A percentile compares a stretch with the other conserved stretches of the same genome.
Evolutionary conservation across 257 asterid species (phyloP).

Genomic region (Gentiana macrophylla): DNA sequence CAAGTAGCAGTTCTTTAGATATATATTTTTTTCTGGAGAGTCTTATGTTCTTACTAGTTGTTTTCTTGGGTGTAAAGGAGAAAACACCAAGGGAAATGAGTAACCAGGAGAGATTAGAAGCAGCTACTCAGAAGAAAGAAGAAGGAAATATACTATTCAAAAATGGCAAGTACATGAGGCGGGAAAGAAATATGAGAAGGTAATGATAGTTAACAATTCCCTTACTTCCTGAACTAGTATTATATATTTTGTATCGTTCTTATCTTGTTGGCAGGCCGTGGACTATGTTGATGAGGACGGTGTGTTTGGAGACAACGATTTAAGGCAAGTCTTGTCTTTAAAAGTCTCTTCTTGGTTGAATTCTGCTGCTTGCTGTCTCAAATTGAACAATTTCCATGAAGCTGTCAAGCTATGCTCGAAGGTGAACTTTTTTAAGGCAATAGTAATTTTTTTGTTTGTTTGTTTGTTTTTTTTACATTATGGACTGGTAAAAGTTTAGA

Average conservation of each 20-base stretch:
- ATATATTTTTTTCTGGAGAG: neutral
- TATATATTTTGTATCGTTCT: neutral
- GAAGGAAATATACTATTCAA: conserved; percentile 58
- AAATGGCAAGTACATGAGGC: conserved; percentile 51
- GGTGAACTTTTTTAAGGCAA: conserved; percentile 24
- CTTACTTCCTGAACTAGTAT: conserved; percentile 1
- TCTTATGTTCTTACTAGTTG: conserved; percentile 1
- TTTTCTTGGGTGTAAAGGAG: conserved; percentile 28
- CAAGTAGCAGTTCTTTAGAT: no score
- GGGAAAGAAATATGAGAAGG: conserved; percentile 36
- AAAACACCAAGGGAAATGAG: conserved; percentile 59
- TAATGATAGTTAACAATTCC: conserved; percentile 6
- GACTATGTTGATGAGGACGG: conserved; percentile 41
- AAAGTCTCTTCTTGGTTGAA: conserved; percentile 60
- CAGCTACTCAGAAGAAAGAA: conserved; percentile 48
- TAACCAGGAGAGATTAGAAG: conserved; percentile 45
- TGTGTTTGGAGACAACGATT: conserved; percentile 27
- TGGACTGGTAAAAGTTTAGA: no score
- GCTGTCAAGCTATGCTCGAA: conserved; percentile 45
- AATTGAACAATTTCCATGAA: conserved; percentile 36
- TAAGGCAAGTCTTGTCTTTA: conserved; percentile 33
- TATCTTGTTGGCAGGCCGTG: conserved; percentile 32
- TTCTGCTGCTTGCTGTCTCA: conserved; percentile 57
- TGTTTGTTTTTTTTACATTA: neutral
- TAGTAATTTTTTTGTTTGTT: neutral